These are phyloP conservation scores for Carex myosuroides DNA, from an alignment of 176 grass and related monocot genomes.

Conservation along the genomic window DNA sequence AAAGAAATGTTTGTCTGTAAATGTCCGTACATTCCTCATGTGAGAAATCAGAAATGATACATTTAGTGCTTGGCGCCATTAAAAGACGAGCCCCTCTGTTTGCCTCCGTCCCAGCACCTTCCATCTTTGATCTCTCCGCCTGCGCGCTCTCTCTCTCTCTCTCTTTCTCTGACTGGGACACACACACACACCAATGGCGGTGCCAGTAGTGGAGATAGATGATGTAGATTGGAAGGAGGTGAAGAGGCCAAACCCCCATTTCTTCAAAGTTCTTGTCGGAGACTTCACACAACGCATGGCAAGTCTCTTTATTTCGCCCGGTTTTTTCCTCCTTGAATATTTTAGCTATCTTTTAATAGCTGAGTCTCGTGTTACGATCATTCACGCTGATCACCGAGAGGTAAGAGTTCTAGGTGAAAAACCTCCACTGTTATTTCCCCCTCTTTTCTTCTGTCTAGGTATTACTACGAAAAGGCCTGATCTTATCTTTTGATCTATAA, in stretches of 20 bases:
- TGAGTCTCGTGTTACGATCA: too few relatives aligned
- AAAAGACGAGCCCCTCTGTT: conserved; percentile 13
- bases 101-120: background rate
- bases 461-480: background rate
- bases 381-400: too few relatives aligned
- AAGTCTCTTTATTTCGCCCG: conserved; percentile 14
- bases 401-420: too few relatives aligned
- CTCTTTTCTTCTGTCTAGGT: background rate
- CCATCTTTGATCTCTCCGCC: conserved; percentile 4
- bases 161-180: background rate
- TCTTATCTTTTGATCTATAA: background rate
- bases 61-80: background rate
- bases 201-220: conserved; percentile 18
- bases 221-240: conserved; percentile 20
- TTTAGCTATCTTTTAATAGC: too few relatives aligned
- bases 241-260: conserved; percentile 55
- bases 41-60: background rate
- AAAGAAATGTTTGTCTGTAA: background rate
- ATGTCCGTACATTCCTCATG: background rate
- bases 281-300: conserved; percentile 57
- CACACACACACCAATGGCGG: background rate
- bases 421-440: background rate
- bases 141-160: background rate
- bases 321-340: conserved; percentile 1
- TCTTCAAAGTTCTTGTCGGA: conserved; percentile 92